Evolutionary conservation across 2,329 filamentous ascomycete genomes (phyloP), one percentile per base, ranked within the genome.

Genomic region (Scolecobasidium constrictum): DNA sequence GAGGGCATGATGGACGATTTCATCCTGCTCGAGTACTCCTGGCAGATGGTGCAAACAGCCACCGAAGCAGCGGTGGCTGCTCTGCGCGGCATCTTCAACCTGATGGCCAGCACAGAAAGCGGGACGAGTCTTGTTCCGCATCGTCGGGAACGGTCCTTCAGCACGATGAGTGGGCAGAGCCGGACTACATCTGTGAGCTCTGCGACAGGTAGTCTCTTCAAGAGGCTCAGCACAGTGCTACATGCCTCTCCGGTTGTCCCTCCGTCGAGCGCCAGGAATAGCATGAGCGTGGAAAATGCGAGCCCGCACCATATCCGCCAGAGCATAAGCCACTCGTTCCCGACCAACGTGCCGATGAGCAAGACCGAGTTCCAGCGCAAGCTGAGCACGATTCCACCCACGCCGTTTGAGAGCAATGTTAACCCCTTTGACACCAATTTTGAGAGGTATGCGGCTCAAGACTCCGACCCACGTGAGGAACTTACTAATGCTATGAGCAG

Each of bases 1-100:
- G 65, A 67, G 33, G 46, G 56, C 4, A 59, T 57, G 48, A 54
- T 66, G 37, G 56, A 64, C 44, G 65, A 69, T 51, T 67, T 67
- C 47, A 67, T 68, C 43, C 60, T 61, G 3, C 55, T 68, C 6
- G 65, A 69, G 44, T 64, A 67, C 43, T 58, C 59, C 33, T 67
- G 62, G 59, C 61, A 55, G 17, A 57, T 50, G 7, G 64, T 68
- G 34, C 64, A 67, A 43, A 59, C 56, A 6, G 60, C 62, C 1
- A 59, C 65, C 3, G 57, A 63, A 26, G 55, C 59, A 6, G 58
- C 63, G 23, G 59, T 65, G 23, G 59, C 62, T 4, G 64, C 63
- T 9, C 51, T 69, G 2, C 63, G 63, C 34, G 64, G 65, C 11
- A 61, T 69, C 44, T 68, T 67, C 54, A 65, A 58, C 46, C 61